Base-by-base conservation (phyloP, 805 yeast species). In the Saccharomycopsis babjevae region DNA sequence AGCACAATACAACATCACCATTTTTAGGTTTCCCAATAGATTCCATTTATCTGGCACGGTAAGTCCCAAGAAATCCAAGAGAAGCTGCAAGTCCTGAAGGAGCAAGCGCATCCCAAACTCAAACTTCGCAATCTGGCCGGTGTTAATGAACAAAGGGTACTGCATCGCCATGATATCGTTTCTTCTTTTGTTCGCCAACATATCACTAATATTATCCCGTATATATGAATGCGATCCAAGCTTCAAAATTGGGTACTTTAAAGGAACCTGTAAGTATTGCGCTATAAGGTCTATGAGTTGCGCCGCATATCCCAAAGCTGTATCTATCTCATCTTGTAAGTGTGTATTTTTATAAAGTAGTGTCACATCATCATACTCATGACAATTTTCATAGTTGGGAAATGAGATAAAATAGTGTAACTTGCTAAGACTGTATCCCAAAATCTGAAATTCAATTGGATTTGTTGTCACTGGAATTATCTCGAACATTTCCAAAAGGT, bases 41-140 rank as follows among this genome's bases (percentile, higher is more conserved):
- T 73, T 74, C 50, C 67, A 66, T 22, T 67, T 59, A 57, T 73
- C 76, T 1, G 68, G 73, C 1, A 73, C 72, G 7, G 70, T 68
- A 46, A 73, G 62, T 6, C 66, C 56, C 50, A 69, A 67, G 5
- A 73, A 64, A 55, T 65, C 68, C 68, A 74, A 65, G 40, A 76
- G 67, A 65, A 80, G 83, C 66, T 80, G 81, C 46, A 82, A 71
- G 65, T 80, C 73, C 63, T 78, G 77, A 60, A 75, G 73, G 50
- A 82, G 69, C 28, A 82, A 68, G 38, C 74, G 73, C 20, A 80
- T 68, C 0, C 78, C 85, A 67, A 79, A 81, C 61, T 82, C 82
- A 57, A 81, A 80, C 36, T 82, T 69, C 62, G 77, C 73, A 30
- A 72, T 70, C 16, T 73, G 64, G 10, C 72, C 46, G 16, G 18